These are phyloP conservation scores for Scopulariopsis brevicaulis DNA, from an alignment of 2,329 filamentous ascomycete genomes.

Conservation along the genomic window DNA sequence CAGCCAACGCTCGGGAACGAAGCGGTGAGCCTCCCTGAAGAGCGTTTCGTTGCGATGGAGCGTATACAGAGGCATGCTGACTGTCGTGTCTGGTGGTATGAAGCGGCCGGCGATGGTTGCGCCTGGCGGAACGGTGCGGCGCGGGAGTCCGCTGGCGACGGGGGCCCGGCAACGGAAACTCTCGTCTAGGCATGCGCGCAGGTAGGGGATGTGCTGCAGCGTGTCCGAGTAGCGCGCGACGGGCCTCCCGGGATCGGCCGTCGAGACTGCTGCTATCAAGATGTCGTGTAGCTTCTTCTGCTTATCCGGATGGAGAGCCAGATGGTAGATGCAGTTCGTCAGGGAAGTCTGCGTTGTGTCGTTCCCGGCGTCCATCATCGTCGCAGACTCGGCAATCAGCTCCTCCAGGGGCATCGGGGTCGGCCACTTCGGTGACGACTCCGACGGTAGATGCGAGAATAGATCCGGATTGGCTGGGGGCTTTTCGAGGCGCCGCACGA, in stretches of 20 bases:
- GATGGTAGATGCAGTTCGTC: slow-evolving; percentile 5
- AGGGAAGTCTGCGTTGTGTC: slow-evolving; percentile 4
- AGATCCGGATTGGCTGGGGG: slow-evolving; percentile 1
- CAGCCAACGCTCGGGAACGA: slow-evolving; percentile 14
- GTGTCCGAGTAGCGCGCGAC: background rate
- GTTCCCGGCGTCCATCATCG: slow-evolving; percentile 6
- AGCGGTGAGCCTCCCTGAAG: slow-evolving; percentile 12
- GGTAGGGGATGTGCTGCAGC: slow-evolving; percentile 3
- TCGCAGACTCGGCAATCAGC: slow-evolving; percentile 2
- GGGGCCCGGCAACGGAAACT: slow-evolving; percentile 1
- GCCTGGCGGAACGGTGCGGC: background rate
- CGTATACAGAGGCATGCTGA: slow-evolving; percentile 13
- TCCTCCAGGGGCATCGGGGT: slow-evolving; percentile 1
- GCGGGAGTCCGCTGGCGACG: slow-evolving; percentile 1
- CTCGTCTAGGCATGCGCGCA: slow-evolving; percentile 4
- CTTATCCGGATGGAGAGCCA: background rate
- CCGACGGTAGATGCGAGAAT: slow-evolving; percentile 3
- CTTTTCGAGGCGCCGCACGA: background rate
- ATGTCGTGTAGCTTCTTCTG: background rate
- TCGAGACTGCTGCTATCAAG: background rate
- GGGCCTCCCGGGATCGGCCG: background rate
- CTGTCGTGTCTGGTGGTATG: slow-evolving; percentile 12
- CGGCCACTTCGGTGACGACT: background rate
- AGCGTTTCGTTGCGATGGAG: slow-evolving; percentile 14
- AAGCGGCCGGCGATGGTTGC: slow-evolving; percentile 10